These are phyloP conservation scores for Boletellus ananiceps DNA, from an alignment of 768 basidiomycete genomes.

Conservation along the genomic window DNA sequence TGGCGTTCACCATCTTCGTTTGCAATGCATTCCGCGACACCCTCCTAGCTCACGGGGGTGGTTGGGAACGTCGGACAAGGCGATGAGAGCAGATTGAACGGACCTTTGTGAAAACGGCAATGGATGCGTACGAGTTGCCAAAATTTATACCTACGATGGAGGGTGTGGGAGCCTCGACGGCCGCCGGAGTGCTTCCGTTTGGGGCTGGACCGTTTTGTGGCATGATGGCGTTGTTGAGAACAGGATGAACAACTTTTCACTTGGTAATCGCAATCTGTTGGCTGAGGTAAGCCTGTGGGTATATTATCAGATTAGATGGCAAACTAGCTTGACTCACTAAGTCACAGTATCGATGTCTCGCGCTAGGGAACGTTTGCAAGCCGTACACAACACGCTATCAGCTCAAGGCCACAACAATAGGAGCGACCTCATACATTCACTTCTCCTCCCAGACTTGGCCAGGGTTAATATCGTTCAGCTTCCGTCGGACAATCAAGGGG, in stretches of 20 bases:
- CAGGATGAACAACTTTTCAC: neutral
- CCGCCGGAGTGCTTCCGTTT: slow-evolving; percentile 50
- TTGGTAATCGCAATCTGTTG: neutral
- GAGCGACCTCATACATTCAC: too few species aligned
- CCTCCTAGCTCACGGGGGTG: slow-evolving; percentile 52
- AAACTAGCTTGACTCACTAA: too few species aligned
- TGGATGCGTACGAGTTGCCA: slow-evolving; percentile 91
- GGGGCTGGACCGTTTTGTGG: slow-evolving; percentile 38
- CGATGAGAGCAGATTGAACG: slow-evolving; percentile 14
- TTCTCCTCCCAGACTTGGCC: too few species aligned
- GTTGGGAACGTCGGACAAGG: neutral
- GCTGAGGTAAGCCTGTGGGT: slow-evolving; percentile 10
- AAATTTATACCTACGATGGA: slow-evolving; percentile 92
- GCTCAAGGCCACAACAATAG: too few species aligned
- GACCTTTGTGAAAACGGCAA: slow-evolving; percentile 93
- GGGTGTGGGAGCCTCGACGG: slow-evolving; percentile 36
- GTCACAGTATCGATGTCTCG: too few species aligned
- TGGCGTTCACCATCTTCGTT: slow-evolving; percentile 99
- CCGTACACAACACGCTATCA: too few species aligned
- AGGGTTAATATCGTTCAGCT: too few species aligned
- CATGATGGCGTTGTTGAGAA: slow-evolving; percentile 27
- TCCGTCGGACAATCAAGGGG: too few species aligned
- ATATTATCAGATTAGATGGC: slow-evolving; percentile 11
- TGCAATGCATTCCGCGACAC: slow-evolving; percentile 89
- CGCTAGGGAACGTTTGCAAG: too few species aligned